These are phyloP conservation scores for Candida palmyrensis DNA, from an alignment of 805 yeast genomes.

Conservation along the genomic window DNA sequence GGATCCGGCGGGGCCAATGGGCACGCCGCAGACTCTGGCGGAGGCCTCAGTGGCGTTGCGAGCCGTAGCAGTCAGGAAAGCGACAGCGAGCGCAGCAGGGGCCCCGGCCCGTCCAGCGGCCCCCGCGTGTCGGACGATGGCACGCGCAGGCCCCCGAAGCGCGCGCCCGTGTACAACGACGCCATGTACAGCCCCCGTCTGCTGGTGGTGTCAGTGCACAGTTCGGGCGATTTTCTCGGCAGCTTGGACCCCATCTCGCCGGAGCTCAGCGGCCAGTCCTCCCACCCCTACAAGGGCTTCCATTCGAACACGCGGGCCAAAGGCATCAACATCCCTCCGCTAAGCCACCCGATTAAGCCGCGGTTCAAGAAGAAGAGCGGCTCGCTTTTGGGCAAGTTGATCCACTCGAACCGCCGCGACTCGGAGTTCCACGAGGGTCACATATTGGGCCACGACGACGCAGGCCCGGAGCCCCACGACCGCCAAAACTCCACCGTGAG, in stretches of 20 bases:
- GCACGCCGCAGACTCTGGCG: no score
- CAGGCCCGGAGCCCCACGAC: not conserved
- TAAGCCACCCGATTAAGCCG: slow-evolving; percentile 46
- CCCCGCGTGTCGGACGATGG: no score
- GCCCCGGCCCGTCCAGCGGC: no score
- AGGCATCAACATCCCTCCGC: slow-evolving; percentile 38
- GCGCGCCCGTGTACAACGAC: no score
- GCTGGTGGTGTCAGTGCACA: slow-evolving; percentile 2
- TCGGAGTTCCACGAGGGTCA: slow-evolving; percentile 13
- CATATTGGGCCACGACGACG: slow-evolving; percentile 3
- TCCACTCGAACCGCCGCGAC: slow-evolving; percentile 30
- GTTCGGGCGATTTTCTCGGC: no score
- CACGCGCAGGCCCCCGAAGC: no score
- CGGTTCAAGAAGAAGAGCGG: slow-evolving; percentile 34
- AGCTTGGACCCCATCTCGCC: no score
- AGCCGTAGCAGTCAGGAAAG: no score
- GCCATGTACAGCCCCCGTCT: slow-evolving; percentile 1
- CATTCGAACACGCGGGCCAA: slow-evolving; percentile 28
- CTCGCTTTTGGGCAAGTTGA: slow-evolving; percentile 35
- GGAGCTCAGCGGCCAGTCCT: no score
- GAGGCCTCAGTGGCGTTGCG: no score
- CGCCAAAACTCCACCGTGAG: slow-evolving; percentile 2
- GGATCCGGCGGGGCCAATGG: not conserved
- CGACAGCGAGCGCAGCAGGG: no score
- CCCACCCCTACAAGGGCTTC: slow-evolving; percentile 36